Percentiles rank a stretch among this genome's conserved stretches.
Conservation (phyloP, 108 stramenopile genomes). For the Bacterosira constricta region DNA sequence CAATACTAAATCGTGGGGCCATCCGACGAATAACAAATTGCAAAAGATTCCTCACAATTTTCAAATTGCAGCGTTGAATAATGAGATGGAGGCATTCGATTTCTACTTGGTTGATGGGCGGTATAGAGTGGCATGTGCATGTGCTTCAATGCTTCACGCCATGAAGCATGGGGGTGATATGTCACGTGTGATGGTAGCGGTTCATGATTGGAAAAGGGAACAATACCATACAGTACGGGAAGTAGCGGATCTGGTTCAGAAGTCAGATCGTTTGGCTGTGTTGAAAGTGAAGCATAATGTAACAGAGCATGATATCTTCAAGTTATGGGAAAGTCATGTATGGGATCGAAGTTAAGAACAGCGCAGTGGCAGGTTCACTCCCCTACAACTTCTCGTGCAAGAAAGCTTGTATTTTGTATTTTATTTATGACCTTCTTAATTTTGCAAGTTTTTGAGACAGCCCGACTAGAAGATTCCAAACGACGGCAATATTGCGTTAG, state of each 20-base stretch:
- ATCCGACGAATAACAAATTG: constrained; percentile 21
- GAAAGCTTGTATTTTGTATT: no score
- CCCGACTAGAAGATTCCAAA: no score
- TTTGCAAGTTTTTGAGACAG: no score
- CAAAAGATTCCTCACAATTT: constrained; percentile 37
- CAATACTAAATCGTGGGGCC: constrained; percentile 30
- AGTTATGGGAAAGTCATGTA: constrained; percentile 28
- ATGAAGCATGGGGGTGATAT: neutral
- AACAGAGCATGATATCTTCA: constrained; percentile 24
- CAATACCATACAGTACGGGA: neutral
- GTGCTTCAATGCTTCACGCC: constrained; percentile 45
- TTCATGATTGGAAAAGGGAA: neutral
- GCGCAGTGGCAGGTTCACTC: no score
- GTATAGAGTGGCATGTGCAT: constrained; percentile 45
- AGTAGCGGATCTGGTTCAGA: constrained; percentile 14
- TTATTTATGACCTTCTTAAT: no score
- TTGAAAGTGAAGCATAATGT: constrained; percentile 21
- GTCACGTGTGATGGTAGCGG: neutral
- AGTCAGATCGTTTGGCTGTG: constrained; percentile 12
- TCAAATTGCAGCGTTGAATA: constrained; percentile 36
- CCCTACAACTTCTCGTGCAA: no score
- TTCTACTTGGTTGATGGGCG: constrained; percentile 62
- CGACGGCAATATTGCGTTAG: no score
- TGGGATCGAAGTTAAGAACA: neutral
- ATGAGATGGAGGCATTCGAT: constrained; percentile 52